Evolutionary conservation across 805 yeast genomes (phyloP).

Genomic region (Starmerella bombicola): DNA sequence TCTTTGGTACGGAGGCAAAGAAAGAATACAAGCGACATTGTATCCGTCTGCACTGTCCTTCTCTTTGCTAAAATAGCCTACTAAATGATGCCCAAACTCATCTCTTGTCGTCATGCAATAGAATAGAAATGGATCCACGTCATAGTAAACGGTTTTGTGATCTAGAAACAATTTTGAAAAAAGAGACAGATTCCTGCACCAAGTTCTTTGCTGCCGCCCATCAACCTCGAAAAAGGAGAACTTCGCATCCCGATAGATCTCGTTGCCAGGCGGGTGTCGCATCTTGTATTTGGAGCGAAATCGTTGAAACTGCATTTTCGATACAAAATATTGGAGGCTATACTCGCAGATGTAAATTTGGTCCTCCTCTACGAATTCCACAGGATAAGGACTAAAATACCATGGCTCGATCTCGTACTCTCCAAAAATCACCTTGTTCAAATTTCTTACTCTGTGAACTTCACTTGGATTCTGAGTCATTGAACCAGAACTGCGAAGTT

Average conservation of each 20-base stretch:
- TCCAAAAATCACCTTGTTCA: conserved; percentile 69
- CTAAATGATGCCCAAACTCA: conserved; percentile 85
- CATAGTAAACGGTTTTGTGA: conserved; percentile 92
- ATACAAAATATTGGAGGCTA: conserved; percentile 77
- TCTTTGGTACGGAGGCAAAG: conserved; percentile 92
- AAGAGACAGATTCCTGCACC: conserved; percentile 93
- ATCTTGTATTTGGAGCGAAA: conserved; percentile 77
- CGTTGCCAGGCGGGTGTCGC: conserved; percentile 97
- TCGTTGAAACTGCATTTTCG: conserved; percentile 81
- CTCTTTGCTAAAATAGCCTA: conserved; percentile 93
- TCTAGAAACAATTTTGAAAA: conserved; percentile 83
- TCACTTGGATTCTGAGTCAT: conserved; percentile 86
- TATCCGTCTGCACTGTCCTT: conserved; percentile 91
- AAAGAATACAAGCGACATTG: conserved; percentile 92
- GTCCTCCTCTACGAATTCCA: conserved; percentile 87
- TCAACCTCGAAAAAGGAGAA: conserved; percentile 95
- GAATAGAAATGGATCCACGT: conserved; percentile 93
- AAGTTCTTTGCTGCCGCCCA: conserved; percentile 88
- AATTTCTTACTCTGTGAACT: conserved; percentile 79
- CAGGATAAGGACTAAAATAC: conserved; percentile 96
- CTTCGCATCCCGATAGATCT: conserved; percentile 82
- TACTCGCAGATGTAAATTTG: conserved; percentile 83
- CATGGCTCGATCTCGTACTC: conserved; percentile 92
- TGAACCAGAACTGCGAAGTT: conserved; percentile 86
- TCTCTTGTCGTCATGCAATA: conserved; percentile 90